A percentile compares a stretch with the other conserved stretches of the same genome.
These are phyloP conservation scores for Debaryomyces nepalensis DNA, from an alignment of 1,139 yeast genomes.

Conservation along the genomic window DNA sequence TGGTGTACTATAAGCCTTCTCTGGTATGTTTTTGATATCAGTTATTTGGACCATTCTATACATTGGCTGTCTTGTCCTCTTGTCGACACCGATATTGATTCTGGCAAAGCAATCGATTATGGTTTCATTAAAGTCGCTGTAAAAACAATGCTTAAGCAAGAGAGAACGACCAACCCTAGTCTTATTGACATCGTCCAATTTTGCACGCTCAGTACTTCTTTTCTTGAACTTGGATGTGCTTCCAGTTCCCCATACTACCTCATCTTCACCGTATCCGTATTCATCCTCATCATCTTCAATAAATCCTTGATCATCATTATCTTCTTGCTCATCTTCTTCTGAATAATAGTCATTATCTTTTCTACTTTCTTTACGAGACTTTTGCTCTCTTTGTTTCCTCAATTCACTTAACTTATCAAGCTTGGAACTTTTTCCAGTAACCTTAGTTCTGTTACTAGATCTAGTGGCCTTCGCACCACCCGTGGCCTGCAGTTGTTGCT, in stretches of 20 bases:
- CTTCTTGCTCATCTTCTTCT: conserved; percentile 42
- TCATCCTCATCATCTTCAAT: conserved; percentile 43
- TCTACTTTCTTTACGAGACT: conserved; percentile 42
- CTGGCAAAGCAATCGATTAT: conserved; percentile 79
- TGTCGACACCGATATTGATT: conserved; percentile 76
- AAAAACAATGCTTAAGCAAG: conserved; percentile 75
- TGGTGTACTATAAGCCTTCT: conserved; percentile 62
- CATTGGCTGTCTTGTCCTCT: conserved; percentile 62
- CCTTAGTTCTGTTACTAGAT: conserved; percentile 33
- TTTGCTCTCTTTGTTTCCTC: conserved; percentile 81
- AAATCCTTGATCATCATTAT: conserved; percentile 41
- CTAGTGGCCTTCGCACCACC: conserved; percentile 29
- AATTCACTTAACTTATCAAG: conserved; percentile 75
- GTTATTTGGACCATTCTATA: conserved; percentile 86
- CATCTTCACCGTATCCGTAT: conserved; percentile 46
- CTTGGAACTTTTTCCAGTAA: conserved; percentile 34
- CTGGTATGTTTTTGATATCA: conserved; percentile 56
- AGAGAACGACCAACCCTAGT: conserved; percentile 78
- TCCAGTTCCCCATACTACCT: conserved; percentile 57
- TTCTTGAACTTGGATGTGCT: conserved; percentile 32
- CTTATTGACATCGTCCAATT: conserved; percentile 65
- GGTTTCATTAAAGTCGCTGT: conserved; percentile 75
- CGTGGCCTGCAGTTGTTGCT: conserved; percentile 48
- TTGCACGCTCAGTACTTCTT: conserved; percentile 40
- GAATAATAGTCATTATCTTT: conserved; percentile 40